Base-by-base conservation (phyloP, 2,329 filamentous ascomycete genomes). In the Trichoderma atrobrunneum region DNA sequence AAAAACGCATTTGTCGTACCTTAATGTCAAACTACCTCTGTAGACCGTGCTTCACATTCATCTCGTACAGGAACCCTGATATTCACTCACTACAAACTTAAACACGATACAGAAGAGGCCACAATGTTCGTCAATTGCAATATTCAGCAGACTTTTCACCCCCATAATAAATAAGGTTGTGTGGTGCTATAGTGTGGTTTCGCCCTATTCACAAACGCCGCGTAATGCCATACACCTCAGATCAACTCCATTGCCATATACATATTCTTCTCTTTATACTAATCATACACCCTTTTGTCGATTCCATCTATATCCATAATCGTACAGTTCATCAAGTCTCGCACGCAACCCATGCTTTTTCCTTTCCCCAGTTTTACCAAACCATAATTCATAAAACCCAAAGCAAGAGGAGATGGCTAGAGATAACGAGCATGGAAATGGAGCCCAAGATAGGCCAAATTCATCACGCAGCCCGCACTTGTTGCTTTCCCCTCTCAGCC, bases 221-320 rank as follows among this genome's bases (percentile, higher is more conserved):
- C 34, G 1, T 5, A 24, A 43, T 43, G 54, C 56, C 12, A 8
- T 54, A 28, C 6, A 36, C 7, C n/a, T 36, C 18, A 21, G 48
- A 21, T 21, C n/a, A 56, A 16, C 10, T n/a, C 34, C 14, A 14
- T 48, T n/a, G 34, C 51, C 14, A 16, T 24, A 8, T 18, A 60
- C 14, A n/a, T 24, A 5, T 18, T 18, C 7, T 24, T 34, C 5
- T 34, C 39, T 59, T 43, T 54, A 67, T 67, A 43, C 64, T 70
- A 70, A 28, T 54, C 39, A 70, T 70, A 70, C 67, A 70, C n/a
- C 7, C 30, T 62, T 12, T 36, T 21, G n/a, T 54, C 21, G 48
- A 24, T 24, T 14, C 48, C 48, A 24, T 54, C 48, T 21, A 62
- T n/a, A 18, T 14, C 26, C 39, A 7, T 70, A 28, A 62, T 70